A percentile compares a stretch with the other conserved stretches of the same genome.
Conservation (phyloP, 2,329 filamentous ascomycete genomes). For the Mariannaea elegans region DNA sequence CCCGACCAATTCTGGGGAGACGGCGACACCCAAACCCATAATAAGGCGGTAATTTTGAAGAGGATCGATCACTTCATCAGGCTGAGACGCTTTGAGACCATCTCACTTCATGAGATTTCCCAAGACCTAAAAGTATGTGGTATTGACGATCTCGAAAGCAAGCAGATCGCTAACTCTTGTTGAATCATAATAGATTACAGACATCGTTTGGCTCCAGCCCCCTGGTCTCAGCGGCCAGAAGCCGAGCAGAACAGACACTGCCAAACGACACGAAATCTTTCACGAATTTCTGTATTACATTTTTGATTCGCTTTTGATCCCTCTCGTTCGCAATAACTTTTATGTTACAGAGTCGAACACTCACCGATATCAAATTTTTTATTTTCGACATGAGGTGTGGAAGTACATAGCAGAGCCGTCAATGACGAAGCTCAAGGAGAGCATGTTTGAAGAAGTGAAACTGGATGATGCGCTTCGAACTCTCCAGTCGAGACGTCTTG, state of each 20-base stretch:
- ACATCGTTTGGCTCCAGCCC: constrained; percentile 77
- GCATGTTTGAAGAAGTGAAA: constrained; percentile 83
- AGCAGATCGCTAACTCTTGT: background rate
- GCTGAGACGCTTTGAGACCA: constrained; percentile 81
- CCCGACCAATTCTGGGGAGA: constrained; percentile 79
- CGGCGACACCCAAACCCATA: constrained; percentile 62
- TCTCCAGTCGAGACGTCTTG: constrained; percentile 71
- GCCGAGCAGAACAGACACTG: constrained; percentile 73
- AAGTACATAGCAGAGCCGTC: constrained; percentile 77
- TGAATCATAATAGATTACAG: constrained; percentile 61
- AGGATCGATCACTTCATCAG: constrained; percentile 81
- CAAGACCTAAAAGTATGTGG: constrained; percentile 76
- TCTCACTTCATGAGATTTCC: constrained; percentile 80
- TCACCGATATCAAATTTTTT: constrained; percentile 85
- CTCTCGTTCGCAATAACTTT: constrained; percentile 86
- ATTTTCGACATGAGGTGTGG: constrained; percentile 96
- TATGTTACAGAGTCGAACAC: constrained; percentile 91
- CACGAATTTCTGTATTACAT: constrained; percentile 90
- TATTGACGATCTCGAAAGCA: background rate
- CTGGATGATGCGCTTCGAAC: constrained; percentile 63
- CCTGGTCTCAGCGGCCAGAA: constrained; percentile 59
- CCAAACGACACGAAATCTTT: constrained; percentile 82
- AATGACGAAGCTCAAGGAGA: constrained; percentile 70
- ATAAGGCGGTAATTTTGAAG: constrained; percentile 68
- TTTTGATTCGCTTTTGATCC: constrained; percentile 91